Evolutionary conservation across 2,329 filamentous ascomycete genomes (phyloP).

Genomic region (Pleurostoma richardsiae): DNA sequence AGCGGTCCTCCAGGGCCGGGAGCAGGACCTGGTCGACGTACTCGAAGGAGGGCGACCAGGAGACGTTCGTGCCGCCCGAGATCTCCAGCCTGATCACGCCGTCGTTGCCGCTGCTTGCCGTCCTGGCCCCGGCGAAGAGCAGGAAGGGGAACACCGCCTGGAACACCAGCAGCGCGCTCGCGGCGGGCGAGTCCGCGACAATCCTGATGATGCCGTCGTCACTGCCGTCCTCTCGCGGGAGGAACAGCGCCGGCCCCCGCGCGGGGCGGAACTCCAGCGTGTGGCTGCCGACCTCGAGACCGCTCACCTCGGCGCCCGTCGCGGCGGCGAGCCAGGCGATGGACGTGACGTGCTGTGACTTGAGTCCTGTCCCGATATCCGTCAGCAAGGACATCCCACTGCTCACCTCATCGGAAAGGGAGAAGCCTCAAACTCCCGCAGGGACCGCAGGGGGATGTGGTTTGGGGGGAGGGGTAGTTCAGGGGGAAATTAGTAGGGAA

Average conservation of each 20-base stretch:
- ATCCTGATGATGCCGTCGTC: slow-evolving; percentile 32
- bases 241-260: slow-evolving; percentile 29
- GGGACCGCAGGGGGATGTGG: neutral
- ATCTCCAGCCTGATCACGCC: too few relatives aligned
- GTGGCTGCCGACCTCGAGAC: slow-evolving; percentile 45
- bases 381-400: neutral
- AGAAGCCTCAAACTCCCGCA: neutral
- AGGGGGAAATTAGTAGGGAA: neutral
- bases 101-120: too few relatives aligned
- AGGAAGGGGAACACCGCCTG: slow-evolving; percentile 57
- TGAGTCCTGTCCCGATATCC: slow-evolving; percentile 39
- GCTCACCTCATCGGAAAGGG: neutral
- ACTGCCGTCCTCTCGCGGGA: slow-evolving; percentile 23
- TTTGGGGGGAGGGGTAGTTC: neutral
- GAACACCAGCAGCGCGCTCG: slow-evolving; percentile 52
- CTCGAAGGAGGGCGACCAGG: slow-evolving; percentile 53
- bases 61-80: slow-evolving; percentile 54
- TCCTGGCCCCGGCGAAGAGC: slow-evolving; percentile 44
- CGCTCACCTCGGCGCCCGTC: slow-evolving; percentile 44
- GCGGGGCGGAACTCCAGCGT: slow-evolving; percentile 42
- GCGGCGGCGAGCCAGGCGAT: slow-evolving; percentile 48
- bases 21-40: slow-evolving; percentile 59
- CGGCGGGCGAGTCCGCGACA: slow-evolving; percentile 41
- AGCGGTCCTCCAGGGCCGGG: slow-evolving; percentile 45
- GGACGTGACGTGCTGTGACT: slow-evolving; percentile 54